Evolutionary conservation across 257 asterid genomes (phyloP), one percentile per base, ranked within the genome.

Genomic region (Solanum chiquidenum): DNA sequence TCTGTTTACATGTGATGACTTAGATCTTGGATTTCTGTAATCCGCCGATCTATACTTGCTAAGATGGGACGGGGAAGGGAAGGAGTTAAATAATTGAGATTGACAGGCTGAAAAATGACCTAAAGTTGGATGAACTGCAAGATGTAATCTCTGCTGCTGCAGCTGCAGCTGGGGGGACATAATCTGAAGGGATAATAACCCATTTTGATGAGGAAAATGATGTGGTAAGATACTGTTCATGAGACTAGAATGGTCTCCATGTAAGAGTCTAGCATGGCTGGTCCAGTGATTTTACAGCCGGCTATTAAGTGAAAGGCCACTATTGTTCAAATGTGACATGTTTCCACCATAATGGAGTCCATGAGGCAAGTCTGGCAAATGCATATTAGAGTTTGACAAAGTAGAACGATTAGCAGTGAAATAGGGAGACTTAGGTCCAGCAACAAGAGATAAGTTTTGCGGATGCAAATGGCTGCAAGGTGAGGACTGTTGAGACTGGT

Each of bases 21-120:
- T 90, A 9, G 86, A 62, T 72, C 89, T 82, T n/a, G 64, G 75
- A 85, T 88, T 89, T 85, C 60, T 87, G 42, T 34, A 60, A 86
- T 88, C 87, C 29, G 31, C 25, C 18, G 40, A 34, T 66, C 62
- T 89, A 80, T 92, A 90, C 83, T 93, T 95, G 87, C 88, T 89
- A 88, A 93, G 60, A 55, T 94, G 97, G 21, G 94, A 80, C 62
- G 98, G 99, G 52, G 95, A 91, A 87, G 96, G 97, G 86, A 90
- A 94, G 76, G 95, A 88, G 88, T 89, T 96, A 85, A 83, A 92
- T 46, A 92, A 85, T 77, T 92, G 99, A 49, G 97, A 90, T 49
- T 92, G 95, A 82, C 91, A 27, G 29, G 95, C 93, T 29, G 96
- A 90, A 88, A 89, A 91, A 89, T 92, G 95, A 77, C 95, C 89